Base-by-base conservation (phyloP, 345 rosid genomes). In the Litchi chinensis region DNA sequence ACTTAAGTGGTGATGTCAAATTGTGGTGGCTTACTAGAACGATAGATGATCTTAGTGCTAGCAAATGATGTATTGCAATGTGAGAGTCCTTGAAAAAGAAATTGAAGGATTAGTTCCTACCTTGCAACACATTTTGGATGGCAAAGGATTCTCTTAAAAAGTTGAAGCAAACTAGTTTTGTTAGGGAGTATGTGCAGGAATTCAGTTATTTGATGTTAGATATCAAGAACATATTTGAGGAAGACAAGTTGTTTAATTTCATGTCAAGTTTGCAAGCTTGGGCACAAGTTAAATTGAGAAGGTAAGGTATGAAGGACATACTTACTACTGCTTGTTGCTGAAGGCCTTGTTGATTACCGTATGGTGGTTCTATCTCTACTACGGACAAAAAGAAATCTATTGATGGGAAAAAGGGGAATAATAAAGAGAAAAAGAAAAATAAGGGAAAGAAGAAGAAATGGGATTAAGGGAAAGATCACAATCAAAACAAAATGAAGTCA, bases 151-250 rank as follows among this genome's bases (percentile, higher is more conserved):
- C n/a, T n/a, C n/a, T 70, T 0, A 46, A 70, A 10, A 44, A 3
- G 0, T 11, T 46, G 0, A 46, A 21, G 3, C 4, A 21, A 1
- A n/a, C 0, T 7, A 8, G 39, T 10, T 10, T 8, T 0, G 4
- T 70, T 7, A 12, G 18, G 6, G 57, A 70, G 2, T 70, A 70
- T 46, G 9, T 21, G 19, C 21, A 70, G 8, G 39, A 70, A 21
- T 70, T 46, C 1, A 46, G 13, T 46, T 70, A 0, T 0, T 9
- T 70, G 6, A 43, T 46, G 32, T 22, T 22, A 5, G 57, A 70
- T 15, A 70, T 46, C 18, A 46, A 46, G 8, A 70, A 70, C 28
- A 26, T 26, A 1, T 26, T 26, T 26, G 28, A 26, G 28, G 28
- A 26, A 26, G 28, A 26, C 28, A 70, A 48, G 10, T 21, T 48